A percentile compares a stretch with the other conserved stretches of the same genome.
phyloP scores from a whole-genome alignment of 106 monocot genomes.

The Dendrobium officinale region DNA sequence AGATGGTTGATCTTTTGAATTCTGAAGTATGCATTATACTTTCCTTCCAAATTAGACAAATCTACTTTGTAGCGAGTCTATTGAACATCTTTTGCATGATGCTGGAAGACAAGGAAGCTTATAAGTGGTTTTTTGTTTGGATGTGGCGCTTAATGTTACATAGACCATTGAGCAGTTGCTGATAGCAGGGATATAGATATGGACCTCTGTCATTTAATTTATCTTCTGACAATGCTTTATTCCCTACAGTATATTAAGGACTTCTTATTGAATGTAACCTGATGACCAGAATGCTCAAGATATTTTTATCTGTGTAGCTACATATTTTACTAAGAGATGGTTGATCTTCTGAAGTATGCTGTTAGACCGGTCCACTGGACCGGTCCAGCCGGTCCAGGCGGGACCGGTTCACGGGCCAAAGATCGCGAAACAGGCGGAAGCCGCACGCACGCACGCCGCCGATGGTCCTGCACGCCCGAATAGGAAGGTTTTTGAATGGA shows the following conservation, averaged over 20 bases:
- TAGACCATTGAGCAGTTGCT: background rate
- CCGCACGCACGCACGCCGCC: too few species aligned
- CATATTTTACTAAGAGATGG: background rate
- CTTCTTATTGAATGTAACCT: too few species aligned
- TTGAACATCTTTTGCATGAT: background rate
- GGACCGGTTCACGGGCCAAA: too few species aligned
- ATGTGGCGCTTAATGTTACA: background rate
- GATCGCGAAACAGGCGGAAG: too few species aligned
- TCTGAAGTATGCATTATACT: background rate
- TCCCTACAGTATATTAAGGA: background rate
- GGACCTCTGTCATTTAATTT: background rate
- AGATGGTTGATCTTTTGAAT: too few species aligned
- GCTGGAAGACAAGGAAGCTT: background rate
- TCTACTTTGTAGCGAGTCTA: background rate
- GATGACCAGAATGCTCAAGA: too few species aligned
- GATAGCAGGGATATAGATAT: background rate
- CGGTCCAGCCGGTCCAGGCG: too few species aligned
- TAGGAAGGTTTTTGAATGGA: too few species aligned
- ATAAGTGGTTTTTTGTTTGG: background rate
- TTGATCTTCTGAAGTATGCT: background rate
- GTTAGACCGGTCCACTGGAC: too few species aligned
- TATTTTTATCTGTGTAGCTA: too few species aligned
- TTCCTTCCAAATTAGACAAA: background rate
- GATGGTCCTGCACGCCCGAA: too few species aligned
- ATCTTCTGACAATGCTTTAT: background rate